These are phyloP conservation scores for Castanea crenata DNA, from an alignment of 306 rosid genomes.

Conservation along the genomic window DNA sequence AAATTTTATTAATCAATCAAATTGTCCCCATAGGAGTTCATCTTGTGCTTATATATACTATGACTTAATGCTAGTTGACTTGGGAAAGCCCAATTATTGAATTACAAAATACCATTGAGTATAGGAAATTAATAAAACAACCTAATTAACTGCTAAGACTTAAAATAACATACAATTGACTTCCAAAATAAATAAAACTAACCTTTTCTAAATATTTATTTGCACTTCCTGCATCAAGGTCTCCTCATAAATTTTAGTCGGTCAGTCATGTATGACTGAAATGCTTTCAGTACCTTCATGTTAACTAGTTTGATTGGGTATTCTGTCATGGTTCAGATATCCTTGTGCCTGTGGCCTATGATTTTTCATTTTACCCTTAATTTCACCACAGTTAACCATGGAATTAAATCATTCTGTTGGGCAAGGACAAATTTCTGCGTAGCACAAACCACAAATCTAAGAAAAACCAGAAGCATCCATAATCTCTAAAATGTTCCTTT, in stretches of 20 bases:
- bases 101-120: too few relatives aligned
- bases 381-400: neutral
- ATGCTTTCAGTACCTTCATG: neutral
- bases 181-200: too few relatives aligned
- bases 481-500: neutral
- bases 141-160: too few relatives aligned
- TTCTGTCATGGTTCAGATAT: neutral
- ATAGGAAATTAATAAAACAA: too few relatives aligned
- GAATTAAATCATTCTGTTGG: neutral
- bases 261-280: neutral
- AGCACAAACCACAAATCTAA: neutral
- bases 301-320: constrained; percentile 6
- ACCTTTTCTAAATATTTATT: too few relatives aligned
- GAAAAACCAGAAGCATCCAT: constrained; percentile 5
- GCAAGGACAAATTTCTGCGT: constrained; percentile 2
- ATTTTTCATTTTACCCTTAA: neutral
- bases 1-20: too few relatives aligned
- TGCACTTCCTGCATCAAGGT: neutral
- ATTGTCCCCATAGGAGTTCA: too few relatives aligned
- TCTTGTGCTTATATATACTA: too few relatives aligned
- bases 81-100: too few relatives aligned
- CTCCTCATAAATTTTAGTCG: neutral
- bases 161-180: too few relatives aligned
- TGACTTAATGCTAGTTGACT: too few relatives aligned
- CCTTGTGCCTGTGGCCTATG: neutral